phyloP scores from a whole-genome alignment of 352 stramenopile species.

The Peronospora belbahrii region DNA sequence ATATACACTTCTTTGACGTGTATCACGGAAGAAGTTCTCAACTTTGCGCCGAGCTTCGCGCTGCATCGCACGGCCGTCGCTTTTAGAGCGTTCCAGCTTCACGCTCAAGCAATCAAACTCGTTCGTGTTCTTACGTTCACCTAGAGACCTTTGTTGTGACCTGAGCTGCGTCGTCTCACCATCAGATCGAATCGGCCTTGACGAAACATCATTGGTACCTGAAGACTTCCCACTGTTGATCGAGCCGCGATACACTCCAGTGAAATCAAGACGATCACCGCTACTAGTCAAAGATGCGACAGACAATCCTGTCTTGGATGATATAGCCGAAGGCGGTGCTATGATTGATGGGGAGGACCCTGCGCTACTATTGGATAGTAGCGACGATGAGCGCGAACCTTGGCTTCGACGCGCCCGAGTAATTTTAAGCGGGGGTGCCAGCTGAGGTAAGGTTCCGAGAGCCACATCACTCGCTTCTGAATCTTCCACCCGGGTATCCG shows the following conservation, averaged over 20 bases:
- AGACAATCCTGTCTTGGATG: constrained; percentile 18
- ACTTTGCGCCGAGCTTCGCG: constrained; percentile 36
- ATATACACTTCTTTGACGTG: constrained; percentile 17
- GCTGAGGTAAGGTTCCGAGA: constrained; percentile 7
- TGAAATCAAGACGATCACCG: constrained; percentile 42
- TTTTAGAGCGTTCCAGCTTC: constrained; percentile 20
- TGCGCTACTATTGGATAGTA: constrained; percentile 1
- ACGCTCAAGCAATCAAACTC: constrained; percentile 6
- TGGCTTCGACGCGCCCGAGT: constrained; percentile 8
- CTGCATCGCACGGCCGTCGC: constrained; percentile 31
- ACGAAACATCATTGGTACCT: neutral
- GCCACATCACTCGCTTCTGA: constrained; percentile 23
- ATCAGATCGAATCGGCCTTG: neutral
- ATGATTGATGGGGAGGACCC: constrained; percentile 6
- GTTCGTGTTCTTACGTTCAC: neutral
- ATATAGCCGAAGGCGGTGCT: constrained; percentile 7
- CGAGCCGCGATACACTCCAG: constrained; percentile 38
- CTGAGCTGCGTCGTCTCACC: neutral
- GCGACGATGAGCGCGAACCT: constrained; percentile 8
- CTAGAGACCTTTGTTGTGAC: neutral
- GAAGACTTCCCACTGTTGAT: constrained; percentile 21
- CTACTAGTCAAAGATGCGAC: constrained; percentile 20
- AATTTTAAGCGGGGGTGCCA: constrained; percentile 22
- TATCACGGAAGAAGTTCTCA: constrained; percentile 42
- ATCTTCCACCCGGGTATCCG: constrained; percentile 23